These are phyloP conservation scores for Thuidium tamariscinum DNA, from an alignment of 225 moss, liverwort and hornwort genomes.

Conservation along the genomic window DNA sequence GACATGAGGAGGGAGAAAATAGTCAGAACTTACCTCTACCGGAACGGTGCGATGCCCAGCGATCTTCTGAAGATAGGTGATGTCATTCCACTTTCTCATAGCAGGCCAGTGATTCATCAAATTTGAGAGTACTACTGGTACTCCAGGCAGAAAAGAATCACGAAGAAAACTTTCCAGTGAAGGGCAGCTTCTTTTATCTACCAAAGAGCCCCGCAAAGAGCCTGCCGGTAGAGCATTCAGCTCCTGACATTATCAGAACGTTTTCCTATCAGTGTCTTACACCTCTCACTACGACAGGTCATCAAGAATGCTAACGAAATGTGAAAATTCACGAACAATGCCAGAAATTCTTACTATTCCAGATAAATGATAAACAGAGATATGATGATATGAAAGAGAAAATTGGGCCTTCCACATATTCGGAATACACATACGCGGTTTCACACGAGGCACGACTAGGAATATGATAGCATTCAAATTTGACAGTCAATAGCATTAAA, in stretches of 20 bases:
- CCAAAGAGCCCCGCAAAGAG: conserved; percentile 31
- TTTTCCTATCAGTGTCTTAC: not conserved
- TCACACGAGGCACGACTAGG: not conserved
- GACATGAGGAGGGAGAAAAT: not conserved
- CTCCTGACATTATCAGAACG: conserved; percentile 38
- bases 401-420: not conserved
- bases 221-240: conserved; percentile 39
- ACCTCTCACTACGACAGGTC: not conserved
- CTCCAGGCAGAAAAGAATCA: conserved; percentile 52
- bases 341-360: not conserved
- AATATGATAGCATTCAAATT: no score
- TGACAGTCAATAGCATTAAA: not conserved
- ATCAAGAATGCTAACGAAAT: not conserved
- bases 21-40: conserved; percentile 48
- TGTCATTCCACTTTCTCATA: conserved; percentile 68
- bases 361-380: not conserved
- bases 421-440: not conserved
- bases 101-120: conserved; percentile 86
- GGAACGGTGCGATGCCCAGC: conserved; percentile 90
- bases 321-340: not conserved
- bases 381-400: not conserved
- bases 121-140: conserved; percentile 50
- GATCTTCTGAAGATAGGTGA: conserved; percentile 42
- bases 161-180: conserved; percentile 69
- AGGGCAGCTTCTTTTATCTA: conserved; percentile 47